Base-by-base conservation (phyloP, 139 green algal genomes). In the Desmodesmus armatus region DNA sequence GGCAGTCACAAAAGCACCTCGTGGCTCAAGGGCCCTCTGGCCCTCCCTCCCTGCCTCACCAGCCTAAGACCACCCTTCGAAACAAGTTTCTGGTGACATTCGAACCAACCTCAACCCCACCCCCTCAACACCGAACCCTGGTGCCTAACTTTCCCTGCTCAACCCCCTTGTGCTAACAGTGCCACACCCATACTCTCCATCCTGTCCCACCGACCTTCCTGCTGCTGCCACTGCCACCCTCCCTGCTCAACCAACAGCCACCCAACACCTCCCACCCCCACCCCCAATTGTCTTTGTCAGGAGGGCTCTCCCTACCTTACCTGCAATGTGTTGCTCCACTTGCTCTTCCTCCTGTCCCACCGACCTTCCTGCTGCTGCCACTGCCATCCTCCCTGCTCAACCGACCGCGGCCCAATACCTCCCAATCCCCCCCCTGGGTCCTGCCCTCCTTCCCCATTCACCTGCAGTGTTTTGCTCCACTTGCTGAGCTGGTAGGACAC, bases 381-480 rank as follows among this genome's bases (percentile, higher is more conserved):
- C 53, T 31, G 5, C 19, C 51, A 62, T 29, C 51, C 27, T 63
- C 21, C 53, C 53, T 19, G 15, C n/a, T n/a, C 11, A 63, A n/a
- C 15, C 53, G n/a, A n/a, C 31, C 58, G 7, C 23, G 33, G 7
- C 27, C 25, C 25, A 3, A 33, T 4, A 4, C 58, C 2, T 9
- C 11, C 15, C 15, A 4, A 5, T 7, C 15, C 33, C 23, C 31
- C 27, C 58, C 31, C 7, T 33, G 43, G 29, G 40, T 72, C 31
- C 63, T 13, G 29, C 63, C 11, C 19, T 35, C 29, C 9, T 40
- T 43, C 31, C 27, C 63, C n/a, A 4, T 88, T 35, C 63, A 94
- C 96, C 87, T 89, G 77, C 66, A 98, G 92, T 55, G 93, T 97
- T 87, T 98, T 98, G 78, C 94, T 90, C 95, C 95, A 99, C 79